Evolutionary conservation across 2,329 filamentous ascomycete genomes (phyloP), one percentile per base, ranked within the genome.

Genomic region (Cladobotryum mycophilum): DNA sequence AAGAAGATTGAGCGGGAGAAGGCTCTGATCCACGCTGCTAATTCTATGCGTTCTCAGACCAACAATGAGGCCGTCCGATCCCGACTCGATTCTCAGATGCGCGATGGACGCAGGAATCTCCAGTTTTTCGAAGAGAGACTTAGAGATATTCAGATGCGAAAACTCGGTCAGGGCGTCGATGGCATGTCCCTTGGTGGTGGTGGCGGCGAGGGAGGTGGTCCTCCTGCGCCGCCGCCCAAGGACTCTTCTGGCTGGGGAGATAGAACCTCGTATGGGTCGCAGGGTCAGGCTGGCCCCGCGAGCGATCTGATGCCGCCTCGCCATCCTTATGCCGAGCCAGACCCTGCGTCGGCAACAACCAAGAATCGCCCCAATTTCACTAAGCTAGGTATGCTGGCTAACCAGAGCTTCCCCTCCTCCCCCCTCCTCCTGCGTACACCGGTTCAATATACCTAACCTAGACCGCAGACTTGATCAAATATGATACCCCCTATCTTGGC

Each of bases 1-100:
- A 87, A 85, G 76, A 97, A 99, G 86, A 97, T 99, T 71, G 89
- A 96, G 78, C 85, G 92, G 69, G 93, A 99, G 74, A 92, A 91
- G 78, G 88, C 86, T 63, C 84, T 97, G 65, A 93, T 99, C 77
- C 88, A 88, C 70, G 92, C 89, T 63, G 92, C 92, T 60, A 93
- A 89, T 72, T 83, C 88, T 62, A 96, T 99, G 91, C 87, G 90
- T 72, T 86, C 91, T 72, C 91, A 93, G 70, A 96, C 92, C 61
- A 89, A 89, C 75, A 99, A 99, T 71, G 87, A 91, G 60, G 81
- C 84, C 55, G 92, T 97, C 58, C 86, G 90, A 65, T 91, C 91
- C 61, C 84, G 89, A 64, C 84, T 96, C 68, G 92, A 97, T 66
- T 87, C 85, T 56, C 90, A 96, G 72, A 95, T 99, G 72, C 88